These are phyloP conservation scores for Stagonosporopsis cucurbitacearum DNA, from an alignment of 2,329 filamentous ascomycete genomes.

Conservation along the genomic window DNA sequence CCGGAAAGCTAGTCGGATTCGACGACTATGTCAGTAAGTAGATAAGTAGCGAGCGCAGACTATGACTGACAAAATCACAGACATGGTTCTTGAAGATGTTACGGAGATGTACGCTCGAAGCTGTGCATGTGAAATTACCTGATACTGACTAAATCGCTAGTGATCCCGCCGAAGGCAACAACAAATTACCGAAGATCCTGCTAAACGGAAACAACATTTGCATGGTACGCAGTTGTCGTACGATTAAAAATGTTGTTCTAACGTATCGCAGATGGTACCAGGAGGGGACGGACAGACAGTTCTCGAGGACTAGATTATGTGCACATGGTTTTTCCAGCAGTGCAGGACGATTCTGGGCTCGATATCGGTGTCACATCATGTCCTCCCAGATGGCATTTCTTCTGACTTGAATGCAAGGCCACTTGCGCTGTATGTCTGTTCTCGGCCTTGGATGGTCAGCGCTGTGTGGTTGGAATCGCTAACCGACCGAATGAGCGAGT, in stretches of 20 bases:
- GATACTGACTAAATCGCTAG: slow-evolving; percentile 56
- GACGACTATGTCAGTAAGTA: slow-evolving; percentile 99
- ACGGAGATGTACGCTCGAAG: slow-evolving; percentile 79
- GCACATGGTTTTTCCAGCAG: background rate
- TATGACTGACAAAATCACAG: slow-evolving; percentile 56
- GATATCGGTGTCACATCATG: background rate
- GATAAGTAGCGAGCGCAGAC: background rate
- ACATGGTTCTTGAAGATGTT: slow-evolving; percentile 98
- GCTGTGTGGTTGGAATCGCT: background rate
- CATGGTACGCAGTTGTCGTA: slow-evolving; percentile 72
- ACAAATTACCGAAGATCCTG: slow-evolving; percentile 90
- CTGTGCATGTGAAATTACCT: background rate
- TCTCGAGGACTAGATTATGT: slow-evolving; percentile 29
- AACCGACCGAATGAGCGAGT: background rate
- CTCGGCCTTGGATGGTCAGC: background rate
- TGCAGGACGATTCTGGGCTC: background rate
- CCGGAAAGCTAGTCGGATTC: slow-evolving; percentile 90
- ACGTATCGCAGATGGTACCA: slow-evolving; percentile 40
- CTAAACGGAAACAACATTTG: slow-evolving; percentile 98
- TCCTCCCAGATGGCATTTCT: background rate
- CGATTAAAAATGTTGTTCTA: slow-evolving; percentile 4
- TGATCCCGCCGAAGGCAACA: slow-evolving; percentile 83
- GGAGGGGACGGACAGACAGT: slow-evolving; percentile 42
- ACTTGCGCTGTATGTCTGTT: background rate
- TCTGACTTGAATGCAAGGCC: background rate